Evolutionary conservation across 2,329 filamentous ascomycete species (phyloP).

Genomic region (Penicillium sp.): DNA sequence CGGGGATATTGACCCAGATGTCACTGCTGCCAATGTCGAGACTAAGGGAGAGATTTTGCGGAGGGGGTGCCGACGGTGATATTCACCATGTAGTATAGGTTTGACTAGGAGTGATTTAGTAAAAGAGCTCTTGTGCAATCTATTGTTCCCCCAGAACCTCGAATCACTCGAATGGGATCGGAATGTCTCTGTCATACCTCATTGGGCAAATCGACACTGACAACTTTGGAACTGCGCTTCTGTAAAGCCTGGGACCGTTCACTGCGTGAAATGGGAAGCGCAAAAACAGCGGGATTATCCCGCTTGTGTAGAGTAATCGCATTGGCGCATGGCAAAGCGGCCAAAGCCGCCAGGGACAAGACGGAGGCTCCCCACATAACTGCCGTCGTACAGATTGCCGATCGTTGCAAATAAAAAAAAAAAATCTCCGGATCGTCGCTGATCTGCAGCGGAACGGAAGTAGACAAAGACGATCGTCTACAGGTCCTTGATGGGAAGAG

Average conservation of each 20-base stretch:
- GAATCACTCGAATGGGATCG: neutral
- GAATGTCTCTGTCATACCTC: neutral
- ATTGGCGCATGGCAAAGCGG: constrained; percentile 13
- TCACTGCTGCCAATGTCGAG: constrained; percentile 64
- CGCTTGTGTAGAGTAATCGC: constrained; percentile 19
- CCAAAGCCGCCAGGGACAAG: constrained; percentile 13
- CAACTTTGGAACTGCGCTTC: neutral
- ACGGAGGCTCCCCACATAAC: constrained; percentile 1
- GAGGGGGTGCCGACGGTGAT: constrained; percentile 57
- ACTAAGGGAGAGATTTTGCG: constrained; percentile 56
- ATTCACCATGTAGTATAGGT: neutral
- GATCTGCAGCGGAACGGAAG: neutral
- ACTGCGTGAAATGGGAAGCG: constrained; percentile 11
- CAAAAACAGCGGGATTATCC: constrained; percentile 14
- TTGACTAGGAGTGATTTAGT: neutral
- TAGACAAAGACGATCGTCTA: neutral
- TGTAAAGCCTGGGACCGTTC: constrained; percentile 5
- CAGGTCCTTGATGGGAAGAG: neutral
- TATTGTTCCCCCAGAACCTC: neutral
- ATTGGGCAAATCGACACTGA: neutral
- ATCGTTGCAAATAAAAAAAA: neutral
- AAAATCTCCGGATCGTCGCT: neutral
- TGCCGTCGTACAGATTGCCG: neutral
- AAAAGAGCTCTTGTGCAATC: neutral
- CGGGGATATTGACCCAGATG: constrained; percentile 66